Conservation (phyloP, 352 stramenopile species). For the Phytopythium boreale region DNA sequence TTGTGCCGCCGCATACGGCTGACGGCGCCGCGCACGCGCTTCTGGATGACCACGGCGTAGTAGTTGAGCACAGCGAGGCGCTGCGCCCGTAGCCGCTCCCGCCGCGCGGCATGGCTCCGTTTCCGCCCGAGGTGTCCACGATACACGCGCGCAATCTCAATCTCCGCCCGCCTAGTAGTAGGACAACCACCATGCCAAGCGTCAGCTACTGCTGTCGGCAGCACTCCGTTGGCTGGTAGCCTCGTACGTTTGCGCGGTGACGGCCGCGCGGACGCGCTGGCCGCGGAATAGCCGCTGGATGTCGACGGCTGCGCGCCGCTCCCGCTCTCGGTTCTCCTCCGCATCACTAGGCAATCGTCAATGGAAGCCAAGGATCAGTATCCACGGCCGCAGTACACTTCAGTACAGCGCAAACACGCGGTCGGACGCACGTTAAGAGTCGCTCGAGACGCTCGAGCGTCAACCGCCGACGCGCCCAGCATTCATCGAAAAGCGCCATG, state of each 20-base stretch:
- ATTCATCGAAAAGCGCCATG: slow-evolving; percentile 68
- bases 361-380: no score
- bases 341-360: slow-evolving; percentile 30
- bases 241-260: slow-evolving; percentile 33
- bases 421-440: slow-evolving; percentile 38
- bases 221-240: neutral
- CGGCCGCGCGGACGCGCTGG: slow-evolving; percentile 40
- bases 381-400: no score
- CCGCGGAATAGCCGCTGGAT: slow-evolving; percentile 67
- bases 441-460: slow-evolving; percentile 48
- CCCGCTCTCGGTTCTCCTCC: slow-evolving; percentile 28
- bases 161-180: slow-evolving; percentile 34
- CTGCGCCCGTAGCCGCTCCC: slow-evolving; percentile 17
- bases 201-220: neutral
- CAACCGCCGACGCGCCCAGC: slow-evolving; percentile 41
- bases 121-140: slow-evolving; percentile 48
- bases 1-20: slow-evolving; percentile 49
- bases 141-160: slow-evolving; percentile 54
- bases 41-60: slow-evolving; percentile 56
- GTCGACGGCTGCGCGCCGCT: slow-evolving; percentile 38
- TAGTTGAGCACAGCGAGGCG: slow-evolving; percentile 35
- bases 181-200: slow-evolving; percentile 5
- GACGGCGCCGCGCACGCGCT: slow-evolving; percentile 38
- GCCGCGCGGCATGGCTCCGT: slow-evolving; percentile 20
- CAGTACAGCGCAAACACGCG: no score